These are phyloP conservation scores for Ceratonia siliqua DNA, from an alignment of 306 rosid genomes.

Conservation along the genomic window DNA sequence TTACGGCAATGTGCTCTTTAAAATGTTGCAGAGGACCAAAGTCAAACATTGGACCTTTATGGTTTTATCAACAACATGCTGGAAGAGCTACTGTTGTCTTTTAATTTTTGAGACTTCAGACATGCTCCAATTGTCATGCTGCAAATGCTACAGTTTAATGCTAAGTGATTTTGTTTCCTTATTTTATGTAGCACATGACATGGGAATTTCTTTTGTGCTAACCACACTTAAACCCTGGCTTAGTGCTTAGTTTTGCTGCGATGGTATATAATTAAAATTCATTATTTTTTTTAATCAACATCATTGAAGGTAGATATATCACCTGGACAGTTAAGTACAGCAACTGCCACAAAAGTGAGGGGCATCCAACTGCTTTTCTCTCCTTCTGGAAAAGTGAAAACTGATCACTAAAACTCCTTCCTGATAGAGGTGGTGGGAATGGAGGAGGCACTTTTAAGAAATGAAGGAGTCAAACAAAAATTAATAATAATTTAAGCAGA, in stretches of 20 bases:
- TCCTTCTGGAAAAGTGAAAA: conserved; percentile 53
- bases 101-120: conserved; percentile 6
- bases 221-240: not conserved
- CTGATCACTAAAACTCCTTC: conserved; percentile 75
- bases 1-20: not conserved
- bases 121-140: not conserved
- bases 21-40: conserved; percentile 4
- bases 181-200: conserved; percentile 9
- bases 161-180: not conserved
- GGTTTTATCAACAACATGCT: not conserved
- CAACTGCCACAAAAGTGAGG: conserved; percentile 71
- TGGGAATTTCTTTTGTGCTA: conserved; percentile 8
- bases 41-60: not conserved
- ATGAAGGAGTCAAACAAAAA: conserved; percentile 51
- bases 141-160: not conserved
- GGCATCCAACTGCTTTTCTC: conserved; percentile 81
- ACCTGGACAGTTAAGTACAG: conserved; percentile 69
- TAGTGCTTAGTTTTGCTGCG: conserved; percentile 15
- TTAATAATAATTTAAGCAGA: conserved; percentile 37
- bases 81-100: conserved; percentile 2
- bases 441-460: conserved; percentile 93
- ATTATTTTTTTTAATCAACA: conserved; percentile 17
- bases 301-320: conserved; percentile 37
- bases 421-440: conserved; percentile 87
- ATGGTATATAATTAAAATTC: not conserved